Evolutionary conservation across 352 stramenopile species (phyloP).

Genomic region (Globisporangium spiculum): DNA sequence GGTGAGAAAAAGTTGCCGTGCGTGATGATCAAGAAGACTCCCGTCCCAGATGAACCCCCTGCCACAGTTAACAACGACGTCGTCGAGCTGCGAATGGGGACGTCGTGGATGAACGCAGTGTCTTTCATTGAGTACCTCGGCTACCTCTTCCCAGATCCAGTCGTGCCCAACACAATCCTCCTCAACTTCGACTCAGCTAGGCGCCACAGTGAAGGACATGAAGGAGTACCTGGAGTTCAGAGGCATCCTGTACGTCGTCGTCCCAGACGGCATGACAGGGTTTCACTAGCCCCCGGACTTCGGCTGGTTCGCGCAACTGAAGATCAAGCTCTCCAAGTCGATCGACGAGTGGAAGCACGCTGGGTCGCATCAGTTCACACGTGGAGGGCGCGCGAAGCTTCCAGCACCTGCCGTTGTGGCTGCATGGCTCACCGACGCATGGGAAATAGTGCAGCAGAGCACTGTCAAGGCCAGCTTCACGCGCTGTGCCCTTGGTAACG

Average conservation of each 20-base stretch:
- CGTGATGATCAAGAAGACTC: background rate
- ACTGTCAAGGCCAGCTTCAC: background rate
- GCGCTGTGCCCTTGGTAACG: background rate
- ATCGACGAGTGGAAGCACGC: background rate
- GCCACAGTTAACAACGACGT: background rate
- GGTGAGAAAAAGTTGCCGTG: background rate
- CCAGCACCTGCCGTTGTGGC: background rate
- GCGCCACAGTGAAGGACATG: background rate
- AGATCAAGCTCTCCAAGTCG: background rate
- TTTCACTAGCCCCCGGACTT: background rate
- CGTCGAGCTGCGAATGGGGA: background rate
- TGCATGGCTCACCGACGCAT: background rate
- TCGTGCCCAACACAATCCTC: background rate
- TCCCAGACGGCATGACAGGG: background rate
- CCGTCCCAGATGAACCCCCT: background rate
- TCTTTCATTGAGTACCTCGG: background rate
- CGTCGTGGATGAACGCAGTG: background rate
- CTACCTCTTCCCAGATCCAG: background rate
- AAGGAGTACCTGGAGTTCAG: background rate
- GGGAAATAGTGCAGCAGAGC: background rate
- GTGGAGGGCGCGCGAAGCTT: background rate
- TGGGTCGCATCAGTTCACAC: background rate
- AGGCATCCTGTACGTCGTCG: background rate
- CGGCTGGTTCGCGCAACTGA: background rate
- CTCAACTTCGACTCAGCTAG: slow-evolving; percentile 1